Base-by-base conservation (phyloP, 2,329 filamentous ascomycete genomes). In the Atkinsonella hypoxylon region DNA sequence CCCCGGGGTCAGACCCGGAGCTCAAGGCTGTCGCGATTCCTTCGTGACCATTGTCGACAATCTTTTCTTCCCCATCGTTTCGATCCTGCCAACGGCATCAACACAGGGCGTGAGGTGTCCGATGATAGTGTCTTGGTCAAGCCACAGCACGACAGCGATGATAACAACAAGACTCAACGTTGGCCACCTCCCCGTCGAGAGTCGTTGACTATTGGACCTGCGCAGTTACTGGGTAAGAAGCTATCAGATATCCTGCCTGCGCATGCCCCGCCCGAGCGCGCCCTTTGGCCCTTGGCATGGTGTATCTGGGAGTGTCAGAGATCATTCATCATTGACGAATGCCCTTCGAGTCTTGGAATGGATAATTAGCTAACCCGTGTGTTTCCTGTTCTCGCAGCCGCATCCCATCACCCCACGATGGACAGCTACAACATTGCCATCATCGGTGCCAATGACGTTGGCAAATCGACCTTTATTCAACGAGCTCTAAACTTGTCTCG, bases 401-500 rank as follows among this genome's bases (percentile, higher is more conserved):
- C 61, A 59, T 48, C 55, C 59, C 49, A 55, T 60, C 51, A 56
- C 61, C 61, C 61, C 61, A 62, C 58, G 53, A 81, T 82, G 78
- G 77, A 81, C 55, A 70, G 73, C 57, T 75, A 82, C 61, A 82
- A 81, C 61, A 80, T 86, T 57, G 80, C 79, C 59, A 73, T 85
- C 53, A 80, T 86, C 62, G 82, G 82, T 59, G 76, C 79, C 62
- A 71, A 75, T 58, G 80, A 80, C 53, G 82, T 82, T 45, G 82
- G 82, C 56, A 86, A 86, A 65, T 83, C 81, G 47, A 76, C 80
- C 45, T 82, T 85, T 59, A 79, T 85, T 59, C 81, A 84, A 64
- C 76, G 74, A 44, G 78, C 80, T 50, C 70, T 83, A 55, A 76
- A 78, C 50, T 66, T 82, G 20, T 64, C 74, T 39, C 67, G 74